Base-by-base conservation (phyloP, 2,329 filamentous ascomycete genomes). In the Chaetoscypha palmicola region DNA sequence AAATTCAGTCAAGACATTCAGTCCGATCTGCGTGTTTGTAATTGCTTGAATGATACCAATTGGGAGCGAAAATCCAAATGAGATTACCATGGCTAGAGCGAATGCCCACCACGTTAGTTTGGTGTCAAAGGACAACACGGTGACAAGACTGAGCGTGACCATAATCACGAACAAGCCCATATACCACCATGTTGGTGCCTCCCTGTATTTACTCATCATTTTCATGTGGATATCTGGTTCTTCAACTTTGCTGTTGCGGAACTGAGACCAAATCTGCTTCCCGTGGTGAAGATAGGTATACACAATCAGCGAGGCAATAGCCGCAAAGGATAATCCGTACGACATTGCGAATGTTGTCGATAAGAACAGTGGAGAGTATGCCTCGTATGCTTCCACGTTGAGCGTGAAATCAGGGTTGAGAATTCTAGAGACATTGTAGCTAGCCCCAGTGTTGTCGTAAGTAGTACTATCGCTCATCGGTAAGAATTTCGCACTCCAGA, bases 1-100 rank as follows among this genome's bases (percentile, higher is more conserved):
- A 55, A 82, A 84, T 59, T 86, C 81, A n/a, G 81, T 83, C 46
- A 86, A 64, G 14, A 87, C 80, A 53, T 88, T 88, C 26, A 86
- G 68, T 3, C 80, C 80, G 3, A 85, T 79, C 66, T 85, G 68
- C 60, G 82, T 81, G 57, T 85, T 79, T 3, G 83, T 83, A 3
- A 81, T 71, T 28, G 81, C 83, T 56, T 84, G 74, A 24, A 87
- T 77, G 46, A 86, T 84, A 31, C 79, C 79, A 36, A 81, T 80
- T 0, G 82, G 82, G 10, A 86, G 63, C 7, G 79, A 69, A 59
- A 83, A 86, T 7, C 71, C 63, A 44, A 77, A 74, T 0, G 81
- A 76, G 46, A 87, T 79, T 40, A 72, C 64, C 3, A 87, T 71
- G 2, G 82, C 72, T 4, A 88, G 62, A 34, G 87, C 61, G 53